Evolutionary conservation across 345 rosid genomes (phyloP).

Genomic region (Eucalyptus viminalis): DNA sequence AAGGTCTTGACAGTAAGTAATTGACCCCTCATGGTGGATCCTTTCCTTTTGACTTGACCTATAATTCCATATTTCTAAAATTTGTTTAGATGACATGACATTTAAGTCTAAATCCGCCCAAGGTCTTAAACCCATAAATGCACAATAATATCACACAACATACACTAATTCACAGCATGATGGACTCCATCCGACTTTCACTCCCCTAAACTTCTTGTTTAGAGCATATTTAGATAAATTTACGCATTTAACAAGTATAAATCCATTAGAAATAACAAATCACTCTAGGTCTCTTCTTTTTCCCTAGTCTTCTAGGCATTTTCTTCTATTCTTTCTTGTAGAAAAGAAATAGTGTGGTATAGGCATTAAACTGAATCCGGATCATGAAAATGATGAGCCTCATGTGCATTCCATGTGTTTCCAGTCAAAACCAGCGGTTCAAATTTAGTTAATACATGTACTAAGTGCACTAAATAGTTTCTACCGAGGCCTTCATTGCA

Average conservation of each 20-base stretch:
- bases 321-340: not conserved
- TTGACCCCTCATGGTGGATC: not conserved
- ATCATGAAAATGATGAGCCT: not conserved
- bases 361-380: not conserved
- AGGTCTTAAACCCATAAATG: not conserved
- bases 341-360: not conserved
- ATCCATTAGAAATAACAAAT: too few relatives aligned
- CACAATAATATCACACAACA: not conserved
- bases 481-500: not conserved
- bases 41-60: not conserved
- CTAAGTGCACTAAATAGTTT: not conserved
- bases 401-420: not conserved
- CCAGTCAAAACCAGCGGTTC: not conserved
- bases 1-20: not conserved
- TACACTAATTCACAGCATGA: too few relatives aligned
- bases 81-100: not conserved
- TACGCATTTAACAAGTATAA: too few relatives aligned
- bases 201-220: too few relatives aligned
- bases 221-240: too few relatives aligned
- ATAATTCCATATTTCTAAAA: too few relatives aligned
- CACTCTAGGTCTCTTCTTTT: too few relatives aligned
- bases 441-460: not conserved
- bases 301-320: too few relatives aligned
- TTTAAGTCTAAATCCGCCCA: fast-evolving
- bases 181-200: not conserved